Evolutionary conservation across 495 filamentous ascomycete species (phyloP).

Genomic region (Tetracladium setigerum): DNA sequence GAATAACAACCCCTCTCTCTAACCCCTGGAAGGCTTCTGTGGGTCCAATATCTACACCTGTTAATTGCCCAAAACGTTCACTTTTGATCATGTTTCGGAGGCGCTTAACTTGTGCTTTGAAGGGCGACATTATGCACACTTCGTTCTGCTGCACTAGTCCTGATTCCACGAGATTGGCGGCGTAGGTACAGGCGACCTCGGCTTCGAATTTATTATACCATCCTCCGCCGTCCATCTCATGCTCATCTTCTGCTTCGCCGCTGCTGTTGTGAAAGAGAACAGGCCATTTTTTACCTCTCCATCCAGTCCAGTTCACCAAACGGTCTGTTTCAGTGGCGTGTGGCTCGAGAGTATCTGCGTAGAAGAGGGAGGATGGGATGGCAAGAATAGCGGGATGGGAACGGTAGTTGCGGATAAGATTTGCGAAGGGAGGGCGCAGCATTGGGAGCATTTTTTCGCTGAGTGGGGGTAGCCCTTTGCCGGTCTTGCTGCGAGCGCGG

Average conservation of each 20-base stretch:
- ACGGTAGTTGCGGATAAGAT: slow-evolving; percentile 51
- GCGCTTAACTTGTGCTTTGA: slow-evolving; percentile 41
- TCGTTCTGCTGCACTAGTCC: slow-evolving; percentile 31
- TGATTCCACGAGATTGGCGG: slow-evolving; percentile 27
- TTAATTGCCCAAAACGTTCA: slow-evolving; percentile 21
- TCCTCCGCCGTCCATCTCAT: slow-evolving; percentile 41
- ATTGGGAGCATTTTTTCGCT: slow-evolving; percentile 17
- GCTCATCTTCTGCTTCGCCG: slow-evolving; percentile 33
- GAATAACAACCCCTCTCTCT: slow-evolving; percentile 44
- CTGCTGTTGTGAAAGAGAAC: slow-evolving; percentile 40
- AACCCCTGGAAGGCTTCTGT: slow-evolving; percentile 51
- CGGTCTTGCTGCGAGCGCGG: slow-evolving; percentile 28
- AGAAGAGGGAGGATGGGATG: slow-evolving; percentile 44
- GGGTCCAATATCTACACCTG: slow-evolving; percentile 45
- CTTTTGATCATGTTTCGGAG: slow-evolving; percentile 32
- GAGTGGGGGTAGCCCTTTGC: slow-evolving; percentile 12
- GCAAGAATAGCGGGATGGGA: slow-evolving; percentile 50
- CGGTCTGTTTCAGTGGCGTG: slow-evolving; percentile 31
- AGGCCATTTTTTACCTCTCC: slow-evolving; percentile 40
- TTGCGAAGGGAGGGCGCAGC: slow-evolving; percentile 41
- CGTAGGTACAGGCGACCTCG: slow-evolving; percentile 34
- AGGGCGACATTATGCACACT: slow-evolving; percentile 48
- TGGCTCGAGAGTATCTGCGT: slow-evolving; percentile 43
- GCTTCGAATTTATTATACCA: slow-evolving; percentile 47
- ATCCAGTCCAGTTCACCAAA: slow-evolving; percentile 35